Base-by-base conservation (phyloP, 345 rosid genomes). In the Triadica sebifera region DNA sequence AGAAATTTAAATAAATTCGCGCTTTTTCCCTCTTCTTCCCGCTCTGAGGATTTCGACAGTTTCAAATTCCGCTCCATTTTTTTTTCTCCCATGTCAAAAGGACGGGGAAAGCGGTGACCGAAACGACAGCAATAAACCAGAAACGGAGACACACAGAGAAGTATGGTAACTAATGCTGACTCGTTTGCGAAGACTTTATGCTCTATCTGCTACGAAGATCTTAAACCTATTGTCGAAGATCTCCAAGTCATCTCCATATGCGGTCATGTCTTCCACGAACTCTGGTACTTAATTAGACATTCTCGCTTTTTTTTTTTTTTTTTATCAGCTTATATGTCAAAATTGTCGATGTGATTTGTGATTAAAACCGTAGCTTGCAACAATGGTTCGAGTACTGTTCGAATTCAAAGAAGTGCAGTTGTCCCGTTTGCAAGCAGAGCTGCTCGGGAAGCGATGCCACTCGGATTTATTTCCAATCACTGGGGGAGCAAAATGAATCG, bases 321-420 rank as follows among this genome's bases (percentile, higher is more conserved):
- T 53, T 17, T 47, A 11, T 6, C 4, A 50, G 20, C 1, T 43
- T 24, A 17, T 51, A 0, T 65, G 11, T 53, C 50, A 16, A 66
- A 19, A 60, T 82, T 59, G 25, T 37, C 22, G 24, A n/a, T 15
- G 0, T 45, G 22, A 22, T 69, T 61, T 12, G 57, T 39, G 51
- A 39, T 79, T 56, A 70, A 29, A 81, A 84, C 74, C 80, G 25
- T 78, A 96, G 96, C 80, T 80, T 93, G 82, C 99, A 93, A 82
- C 97, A 93, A 77, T 93, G 99, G 99, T 96, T 96, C 78, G 99
- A 96, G 84, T 93, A 93, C 73, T 93, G 90, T 34, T 79, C 86
- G 16, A 69, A 57, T 52, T 74, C 84, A 70, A 90, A 89, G 75
- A 95, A 93, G 80, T 83, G 87, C 63, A 91, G 78, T 20, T 95